Conservation (phyloP, 2,329 filamentous ascomycete genomes). For the Massarina eburnea region DNA sequence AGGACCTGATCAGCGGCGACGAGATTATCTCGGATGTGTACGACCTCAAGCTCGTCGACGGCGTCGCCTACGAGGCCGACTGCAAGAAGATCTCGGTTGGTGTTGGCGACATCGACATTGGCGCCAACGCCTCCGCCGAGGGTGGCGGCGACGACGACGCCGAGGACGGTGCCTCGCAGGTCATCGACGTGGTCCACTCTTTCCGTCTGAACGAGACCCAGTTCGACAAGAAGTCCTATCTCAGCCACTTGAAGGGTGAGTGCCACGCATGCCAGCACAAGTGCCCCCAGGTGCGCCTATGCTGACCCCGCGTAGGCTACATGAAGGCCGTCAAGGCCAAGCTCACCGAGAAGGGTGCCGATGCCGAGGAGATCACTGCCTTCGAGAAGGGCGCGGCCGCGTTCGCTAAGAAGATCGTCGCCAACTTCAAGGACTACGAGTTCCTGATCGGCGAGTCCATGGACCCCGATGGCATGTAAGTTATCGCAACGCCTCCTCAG, state of each 20-base stretch:
- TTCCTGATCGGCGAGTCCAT: slow-evolving; percentile 91
- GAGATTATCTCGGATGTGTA: slow-evolving; percentile 98
- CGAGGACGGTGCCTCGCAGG: slow-evolving; percentile 70
- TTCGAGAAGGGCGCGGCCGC: slow-evolving; percentile 76
- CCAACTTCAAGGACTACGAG: slow-evolving; percentile 94
- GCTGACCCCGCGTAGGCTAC: slow-evolving; percentile 62
- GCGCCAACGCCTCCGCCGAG: slow-evolving; percentile 96
- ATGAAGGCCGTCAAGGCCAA: slow-evolving; percentile 89
- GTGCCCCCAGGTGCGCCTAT: not conserved
- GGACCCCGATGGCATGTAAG: slow-evolving; percentile 91
- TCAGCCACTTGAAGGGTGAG: slow-evolving; percentile 80
- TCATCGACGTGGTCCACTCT: slow-evolving; percentile 91
- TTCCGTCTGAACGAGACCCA: slow-evolving; percentile 80
- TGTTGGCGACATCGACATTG: slow-evolving; percentile 75
- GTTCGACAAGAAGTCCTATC: slow-evolving; percentile 88
- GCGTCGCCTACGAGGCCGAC: slow-evolving; percentile 84
- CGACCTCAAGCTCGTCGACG: slow-evolving; percentile 77
- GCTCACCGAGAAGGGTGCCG: slow-evolving; percentile 61
- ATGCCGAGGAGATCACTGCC: slow-evolving; percentile 67
- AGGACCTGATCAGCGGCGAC: slow-evolving; percentile 89
- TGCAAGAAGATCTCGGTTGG: slow-evolving; percentile 86
- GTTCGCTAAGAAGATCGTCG: slow-evolving; percentile 80
- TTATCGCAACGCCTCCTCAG: slow-evolving; percentile 22
- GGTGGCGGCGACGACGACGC: slow-evolving; percentile 75
- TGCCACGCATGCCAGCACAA: not conserved